These are phyloP conservation scores for Paxillus rubicundulus DNA, from an alignment of 768 basidiomycete species.

Conservation along the genomic window DNA sequence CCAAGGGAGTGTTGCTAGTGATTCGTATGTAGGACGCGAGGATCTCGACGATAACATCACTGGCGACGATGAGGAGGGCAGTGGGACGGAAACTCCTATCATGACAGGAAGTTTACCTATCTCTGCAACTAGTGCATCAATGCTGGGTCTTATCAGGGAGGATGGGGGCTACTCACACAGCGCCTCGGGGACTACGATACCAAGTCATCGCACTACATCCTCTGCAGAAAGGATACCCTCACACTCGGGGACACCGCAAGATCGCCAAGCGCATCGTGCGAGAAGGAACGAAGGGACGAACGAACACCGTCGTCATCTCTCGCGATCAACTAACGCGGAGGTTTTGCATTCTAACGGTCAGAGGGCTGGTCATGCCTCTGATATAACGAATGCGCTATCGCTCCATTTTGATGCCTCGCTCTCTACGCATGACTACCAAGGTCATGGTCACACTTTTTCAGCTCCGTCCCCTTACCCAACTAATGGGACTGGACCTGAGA, in stretches of 20 bases:
- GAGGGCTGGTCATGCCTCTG: constrained; percentile 17
- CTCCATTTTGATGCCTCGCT: constrained; percentile 37
- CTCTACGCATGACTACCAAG: constrained; percentile 23
- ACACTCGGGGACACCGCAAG: constrained; percentile 8
- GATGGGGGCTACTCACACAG: constrained; percentile 23
- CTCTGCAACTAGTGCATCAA: constrained; percentile 17
- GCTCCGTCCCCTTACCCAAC: constrained; percentile 15
- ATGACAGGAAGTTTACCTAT: constrained; percentile 20
- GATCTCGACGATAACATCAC: constrained; percentile 8
- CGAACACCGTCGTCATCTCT: constrained; percentile 20
- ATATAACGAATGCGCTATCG: constrained; percentile 34
- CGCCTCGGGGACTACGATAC: constrained; percentile 7
- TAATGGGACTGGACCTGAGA: constrained; percentile 24
- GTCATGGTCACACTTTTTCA: constrained; percentile 15
- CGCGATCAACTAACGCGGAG: constrained; percentile 21
- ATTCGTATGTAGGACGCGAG: constrained; percentile 18
- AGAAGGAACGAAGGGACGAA: constrained; percentile 21
- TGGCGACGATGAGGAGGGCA: constrained; percentile 17
- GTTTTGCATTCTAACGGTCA: constrained; percentile 14
- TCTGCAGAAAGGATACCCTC: constrained; percentile 18
- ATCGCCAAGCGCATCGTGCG: constrained; percentile 19
- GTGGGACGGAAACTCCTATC: constrained; percentile 20
- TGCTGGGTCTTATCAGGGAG: constrained; percentile 32
- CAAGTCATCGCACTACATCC: constrained; percentile 18
- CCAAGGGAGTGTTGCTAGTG: constrained; percentile 19